Conservation (phyloP, 2,329 filamentous ascomycete species). For the Neocucurbitaria cava region DNA sequence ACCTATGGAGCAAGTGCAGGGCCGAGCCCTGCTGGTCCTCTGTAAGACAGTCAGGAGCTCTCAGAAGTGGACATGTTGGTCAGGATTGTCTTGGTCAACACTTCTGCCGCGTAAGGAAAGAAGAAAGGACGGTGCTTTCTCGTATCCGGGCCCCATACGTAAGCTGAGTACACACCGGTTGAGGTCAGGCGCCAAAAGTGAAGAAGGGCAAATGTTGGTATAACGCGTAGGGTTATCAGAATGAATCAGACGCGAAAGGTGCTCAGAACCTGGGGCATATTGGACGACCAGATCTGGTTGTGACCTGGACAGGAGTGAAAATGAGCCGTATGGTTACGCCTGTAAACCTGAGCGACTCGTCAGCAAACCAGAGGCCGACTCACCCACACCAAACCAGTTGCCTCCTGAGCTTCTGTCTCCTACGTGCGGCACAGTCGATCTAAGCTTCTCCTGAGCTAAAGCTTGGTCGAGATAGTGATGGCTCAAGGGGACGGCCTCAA, state of each 20-base stretch:
- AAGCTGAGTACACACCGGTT: conserved; percentile 2
- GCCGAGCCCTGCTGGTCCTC: not conserved
- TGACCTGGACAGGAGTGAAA: not conserved
- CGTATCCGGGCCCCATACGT: not conserved
- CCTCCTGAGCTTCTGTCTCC: no score
- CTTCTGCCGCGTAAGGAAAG: not conserved
- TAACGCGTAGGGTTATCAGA: not conserved
- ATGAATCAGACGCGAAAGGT: not conserved
- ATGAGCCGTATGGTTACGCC: not conserved
- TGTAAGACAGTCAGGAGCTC: not conserved
- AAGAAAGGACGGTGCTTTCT: not conserved
- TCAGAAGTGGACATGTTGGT: not conserved
- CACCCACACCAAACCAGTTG: not conserved
- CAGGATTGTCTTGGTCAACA: not conserved
- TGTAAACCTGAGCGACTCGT: not conserved
- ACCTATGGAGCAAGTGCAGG: not conserved
- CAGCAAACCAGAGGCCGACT: not conserved
- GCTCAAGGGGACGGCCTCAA: not conserved
- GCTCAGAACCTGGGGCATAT: not conserved
- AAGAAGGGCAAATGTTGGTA: not conserved
- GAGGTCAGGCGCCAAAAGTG: not conserved
- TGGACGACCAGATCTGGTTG: not conserved
- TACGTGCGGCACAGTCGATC: not conserved
- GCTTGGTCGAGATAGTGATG: not conserved
- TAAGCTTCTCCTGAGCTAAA: not conserved